Evolutionary conservation across 805 yeast species (phyloP).

Genomic region (Kluyveromyces wickerhamii): DNA sequence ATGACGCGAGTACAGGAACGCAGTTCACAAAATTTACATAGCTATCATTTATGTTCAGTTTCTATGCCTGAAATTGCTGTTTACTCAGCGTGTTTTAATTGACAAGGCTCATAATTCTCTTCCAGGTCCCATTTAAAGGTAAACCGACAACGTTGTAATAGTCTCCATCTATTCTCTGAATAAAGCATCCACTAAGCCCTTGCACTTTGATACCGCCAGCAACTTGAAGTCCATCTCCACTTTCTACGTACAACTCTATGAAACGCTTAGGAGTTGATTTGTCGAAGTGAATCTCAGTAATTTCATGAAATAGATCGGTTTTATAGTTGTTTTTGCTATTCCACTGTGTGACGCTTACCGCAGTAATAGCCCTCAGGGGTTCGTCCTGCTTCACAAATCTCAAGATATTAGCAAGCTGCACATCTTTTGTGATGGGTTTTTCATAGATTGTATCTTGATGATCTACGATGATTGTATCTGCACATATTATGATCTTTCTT

Average conservation of each 20-base stretch:
- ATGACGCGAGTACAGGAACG: no score
- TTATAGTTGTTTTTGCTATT: slow-evolving; percentile 6
- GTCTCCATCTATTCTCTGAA: slow-evolving; percentile 66
- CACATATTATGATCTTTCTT: slow-evolving; percentile 41
- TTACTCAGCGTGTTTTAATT: no score
- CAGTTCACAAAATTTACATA: no score
- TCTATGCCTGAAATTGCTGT: no score
- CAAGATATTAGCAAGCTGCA: slow-evolving; percentile 44
- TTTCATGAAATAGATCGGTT: slow-evolving; percentile 32
- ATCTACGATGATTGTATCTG: slow-evolving; percentile 70
- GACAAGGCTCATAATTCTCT: slow-evolving; percentile 15
- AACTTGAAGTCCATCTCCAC: slow-evolving; percentile 69
- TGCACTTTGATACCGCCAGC: slow-evolving; percentile 94
- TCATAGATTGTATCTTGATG: slow-evolving; percentile 58
- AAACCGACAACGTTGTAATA: slow-evolving; percentile 82
- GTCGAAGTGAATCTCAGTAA: slow-evolving; percentile 37
- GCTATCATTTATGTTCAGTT: no score
- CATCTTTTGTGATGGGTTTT: slow-evolving; percentile 58
- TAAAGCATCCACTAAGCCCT: slow-evolving; percentile 58
- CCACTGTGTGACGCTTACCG: slow-evolving; percentile 39
- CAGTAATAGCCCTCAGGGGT: slow-evolving; percentile 47
- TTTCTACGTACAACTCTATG: slow-evolving; percentile 51
- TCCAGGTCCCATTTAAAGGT: slow-evolving; percentile 53
- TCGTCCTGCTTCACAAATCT: slow-evolving; percentile 36
- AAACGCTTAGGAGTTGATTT: slow-evolving; percentile 43